phyloP scores from a whole-genome alignment of 2,329 filamentous ascomycete species.

The Exophiala spinifera region DNA sequence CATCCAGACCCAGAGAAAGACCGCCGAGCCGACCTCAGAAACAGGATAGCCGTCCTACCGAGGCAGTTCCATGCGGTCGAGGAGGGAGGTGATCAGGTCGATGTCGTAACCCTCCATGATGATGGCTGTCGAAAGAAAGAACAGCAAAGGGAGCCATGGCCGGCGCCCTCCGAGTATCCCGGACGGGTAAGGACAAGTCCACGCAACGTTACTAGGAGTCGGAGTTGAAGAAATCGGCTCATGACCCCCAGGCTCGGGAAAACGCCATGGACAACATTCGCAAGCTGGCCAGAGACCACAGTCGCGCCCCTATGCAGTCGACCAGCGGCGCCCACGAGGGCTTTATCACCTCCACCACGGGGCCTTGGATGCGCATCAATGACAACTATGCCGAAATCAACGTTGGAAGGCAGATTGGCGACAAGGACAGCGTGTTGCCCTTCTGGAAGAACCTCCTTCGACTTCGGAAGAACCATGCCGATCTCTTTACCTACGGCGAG shows the following conservation, averaged over 20 bases:
- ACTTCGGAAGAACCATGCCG: constrained; percentile 54
- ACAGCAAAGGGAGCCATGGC: constrained; percentile 81
- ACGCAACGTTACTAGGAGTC: constrained; percentile 46
- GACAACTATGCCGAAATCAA: constrained; percentile 56
- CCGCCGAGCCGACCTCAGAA: constrained; percentile 40
- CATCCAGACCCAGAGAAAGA: constrained; percentile 40
- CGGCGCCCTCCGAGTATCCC: too few species aligned
- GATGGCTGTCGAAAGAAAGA: constrained; percentile 83
- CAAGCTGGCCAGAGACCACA: constrained; percentile 50
- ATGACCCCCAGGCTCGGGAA: constrained; percentile 11
- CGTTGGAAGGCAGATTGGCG: constrained; percentile 51
- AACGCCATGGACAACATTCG: constrained; percentile 9
- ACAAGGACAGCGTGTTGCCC: constrained; percentile 49
- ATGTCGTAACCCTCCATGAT: constrained; percentile 69
- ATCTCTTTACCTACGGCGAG: constrained; percentile 47
- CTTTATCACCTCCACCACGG: constrained; percentile 47
- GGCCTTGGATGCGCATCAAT: constrained; percentile 61
- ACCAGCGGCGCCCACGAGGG: constrained; percentile 54
- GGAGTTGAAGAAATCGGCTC: constrained; percentile 2
- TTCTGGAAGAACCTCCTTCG: constrained; percentile 60
- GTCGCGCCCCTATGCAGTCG: constrained; percentile 68
- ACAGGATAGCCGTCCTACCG: constrained; percentile 35
- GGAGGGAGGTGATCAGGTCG: constrained; percentile 56
- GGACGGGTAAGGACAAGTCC: constrained; percentile 43
- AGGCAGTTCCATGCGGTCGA: constrained; percentile 32